Evolutionary conservation across 176 grass and related monocot species (phyloP).

Genomic region (Elymus sibiricus): DNA sequence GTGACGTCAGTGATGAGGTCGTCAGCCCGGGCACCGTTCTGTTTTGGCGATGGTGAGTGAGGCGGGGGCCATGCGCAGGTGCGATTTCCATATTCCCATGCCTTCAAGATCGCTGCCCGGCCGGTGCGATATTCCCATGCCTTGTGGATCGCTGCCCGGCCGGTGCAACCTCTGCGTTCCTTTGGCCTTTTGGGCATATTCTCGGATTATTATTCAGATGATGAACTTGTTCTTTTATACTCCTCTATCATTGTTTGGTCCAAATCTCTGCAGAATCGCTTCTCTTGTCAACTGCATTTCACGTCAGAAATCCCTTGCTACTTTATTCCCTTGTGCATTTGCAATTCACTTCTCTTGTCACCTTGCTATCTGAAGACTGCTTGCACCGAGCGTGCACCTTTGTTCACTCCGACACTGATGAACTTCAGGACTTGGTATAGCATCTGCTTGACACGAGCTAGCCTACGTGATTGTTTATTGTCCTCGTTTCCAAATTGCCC

Average conservation of each 20-base stretch:
- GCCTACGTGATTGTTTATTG: too few species aligned
- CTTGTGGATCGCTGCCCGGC: not conserved
- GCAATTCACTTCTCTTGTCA: too few species aligned
- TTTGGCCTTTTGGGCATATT: not conserved
- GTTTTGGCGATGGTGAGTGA: not conserved
- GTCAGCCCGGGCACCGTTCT: not conserved
- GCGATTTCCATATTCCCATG: too few species aligned
- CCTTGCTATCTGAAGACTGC: too few species aligned
- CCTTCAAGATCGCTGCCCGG: not conserved
- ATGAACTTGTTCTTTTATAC: not conserved
- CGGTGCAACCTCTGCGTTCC: not conserved
- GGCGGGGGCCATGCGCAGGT: not conserved
- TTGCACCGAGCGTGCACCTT: too few species aligned
- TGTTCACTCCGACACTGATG: too few species aligned
- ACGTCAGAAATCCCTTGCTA: too few species aligned
- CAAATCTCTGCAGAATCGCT: not conserved
- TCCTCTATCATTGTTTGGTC: not conserved
- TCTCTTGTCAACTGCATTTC: not conserved
- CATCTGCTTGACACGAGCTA: too few species aligned
- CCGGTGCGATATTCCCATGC: not conserved
- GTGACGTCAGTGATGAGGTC: slow-evolving; percentile 44
- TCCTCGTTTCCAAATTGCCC: not conserved
- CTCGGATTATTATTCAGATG: not conserved
- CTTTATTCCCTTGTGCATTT: too few species aligned
- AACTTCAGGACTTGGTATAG: too few species aligned